A percentile compares a stretch with the other conserved stretches of the same genome.
These are phyloP conservation scores for Verticillium dahliae DNA, from an alignment of 2,329 filamentous ascomycete genomes.

Conservation along the genomic window DNA sequence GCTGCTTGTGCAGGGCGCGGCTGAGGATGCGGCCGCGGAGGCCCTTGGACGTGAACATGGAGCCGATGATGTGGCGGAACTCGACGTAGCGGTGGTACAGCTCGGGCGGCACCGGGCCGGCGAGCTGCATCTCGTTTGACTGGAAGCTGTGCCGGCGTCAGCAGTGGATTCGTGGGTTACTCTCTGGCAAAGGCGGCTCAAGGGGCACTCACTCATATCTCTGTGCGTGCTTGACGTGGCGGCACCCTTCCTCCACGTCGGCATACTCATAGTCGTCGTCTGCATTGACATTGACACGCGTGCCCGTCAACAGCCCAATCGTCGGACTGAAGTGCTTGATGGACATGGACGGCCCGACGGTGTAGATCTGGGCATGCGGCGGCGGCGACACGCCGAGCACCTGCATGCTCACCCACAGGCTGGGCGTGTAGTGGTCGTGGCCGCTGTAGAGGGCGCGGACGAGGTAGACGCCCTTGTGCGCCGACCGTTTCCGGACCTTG, in stretches of 20 bases:
- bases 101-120: constrained; percentile 70
- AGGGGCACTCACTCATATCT: constrained; percentile 65
- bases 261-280: constrained; percentile 30
- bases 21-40: constrained; percentile 75
- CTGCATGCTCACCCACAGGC: constrained; percentile 66
- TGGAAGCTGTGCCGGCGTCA: constrained; percentile 62
- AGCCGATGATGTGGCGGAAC: constrained; percentile 82
- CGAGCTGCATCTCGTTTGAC: constrained; percentile 83
- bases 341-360: constrained; percentile 68
- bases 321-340: constrained; percentile 83
- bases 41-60: constrained; percentile 77
- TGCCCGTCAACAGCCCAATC: constrained; percentile 74
- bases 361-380: constrained; percentile 67
- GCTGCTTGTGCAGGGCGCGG: constrained; percentile 83
- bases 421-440: constrained; percentile 63
- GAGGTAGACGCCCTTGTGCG: constrained; percentile 80
- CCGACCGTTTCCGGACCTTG: constrained; percentile 74
- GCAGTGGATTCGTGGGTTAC: not conserved
- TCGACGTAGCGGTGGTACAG: constrained; percentile 92
- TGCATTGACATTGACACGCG: constrained; percentile 59
- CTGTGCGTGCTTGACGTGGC: constrained; percentile 30
- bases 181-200: no score
- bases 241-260: constrained; percentile 15
- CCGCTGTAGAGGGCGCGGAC: constrained; percentile 62
- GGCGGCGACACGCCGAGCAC: constrained; percentile 68